Base-by-base conservation (phyloP, 495 filamentous ascomycete genomes). In the Amorphotheca resinae region DNA sequence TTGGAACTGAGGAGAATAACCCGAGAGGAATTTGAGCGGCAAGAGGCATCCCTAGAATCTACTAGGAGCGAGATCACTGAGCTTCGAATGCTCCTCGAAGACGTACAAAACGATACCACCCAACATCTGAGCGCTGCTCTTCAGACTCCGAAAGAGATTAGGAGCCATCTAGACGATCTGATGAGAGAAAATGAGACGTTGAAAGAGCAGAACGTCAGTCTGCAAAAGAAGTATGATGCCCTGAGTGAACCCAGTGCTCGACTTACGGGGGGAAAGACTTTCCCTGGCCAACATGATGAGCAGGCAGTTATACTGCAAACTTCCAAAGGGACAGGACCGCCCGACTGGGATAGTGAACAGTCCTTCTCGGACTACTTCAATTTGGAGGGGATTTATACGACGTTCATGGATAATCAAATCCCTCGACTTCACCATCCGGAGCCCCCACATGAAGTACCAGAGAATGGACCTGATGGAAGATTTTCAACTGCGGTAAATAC, bases 1-100 rank as follows among this genome's bases (percentile, higher is more conserved):
- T 40, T 61, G 26, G 38, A 52, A 33, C 6, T 14, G 21, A 36
- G 38, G 15, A 20, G 22, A 26, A 16, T 15, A 15, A 22, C 12
- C 23, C 38, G 4, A 12, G 20, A 48, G 7, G 31, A 14, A 8
- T 39, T 39, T 4, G 44, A 46, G 3, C 49, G 38, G 15, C 34
- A 18, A 8, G 34, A 37, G 5, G 2, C 5, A 15, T 8, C 7
- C 18, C 28, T 60, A 11, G 20, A 45, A 36, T 44, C 45, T 38
- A 16, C 34, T 37, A 11, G 14, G 30, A 54, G 34, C 40, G 45
- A 22, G 8, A 20, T 22, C 9, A 7, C 41, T 12, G 25, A 42
- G n/a, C 23, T 53, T 33, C 21, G 35, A 36, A 32, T 21, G 14
- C 22, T 17, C n/a, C 41, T 32, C 15, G 40, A 46, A 4, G 34